Evolutionary conservation across 331 rosid species (phyloP), one percentile per base, ranked within the genome.

Genomic region (Acacia pycnantha): DNA sequence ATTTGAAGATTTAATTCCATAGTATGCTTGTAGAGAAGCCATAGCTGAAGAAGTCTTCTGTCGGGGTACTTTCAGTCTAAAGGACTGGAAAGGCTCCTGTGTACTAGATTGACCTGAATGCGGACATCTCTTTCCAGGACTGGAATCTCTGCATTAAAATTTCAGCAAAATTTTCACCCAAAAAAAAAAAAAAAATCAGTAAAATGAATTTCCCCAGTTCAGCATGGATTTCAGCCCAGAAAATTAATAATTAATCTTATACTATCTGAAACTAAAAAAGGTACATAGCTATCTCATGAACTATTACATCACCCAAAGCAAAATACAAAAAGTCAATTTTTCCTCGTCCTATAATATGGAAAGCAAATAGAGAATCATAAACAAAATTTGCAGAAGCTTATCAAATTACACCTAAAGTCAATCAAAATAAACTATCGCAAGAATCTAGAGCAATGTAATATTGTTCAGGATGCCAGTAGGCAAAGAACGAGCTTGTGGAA

Each of bases 21-120:
- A 91, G 88, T 84, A 93, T 69, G 89, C 87, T 72, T 89, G 97
- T 70, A 93, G 85, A 82, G 85, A 89, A 84, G 85, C 80, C 97
- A 93, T 93, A 27, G 97, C 94, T 8, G 91, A 79, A 68, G 94
- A 85, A 35, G 76, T 78, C 81, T 81, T 84, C 70, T 71, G 78
- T 73, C 70, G 81, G 35, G 94, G 91, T 50, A 91, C 26, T 80
- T 88, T 90, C 79, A 85, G 70, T 78, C 94, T 82, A 29, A 80
- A 72, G 73, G 91, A 82, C 46, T 75, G 88, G 53, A 83, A 79
- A 29, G 96, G 88, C 65, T 87, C 92, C 83, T 81, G 79, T 79
- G 66, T 47, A 66, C 77, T 77, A 79, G 93, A 84, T 82, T 83
- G 92, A 79, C 91, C 87, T 40, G 24, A 43, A 48, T 41, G 82